Evolutionary conservation across 768 basidiomycete species (phyloP), one percentile per base, ranked within the genome.

Genomic region (Dictyophora rubrovolvata): DNA sequence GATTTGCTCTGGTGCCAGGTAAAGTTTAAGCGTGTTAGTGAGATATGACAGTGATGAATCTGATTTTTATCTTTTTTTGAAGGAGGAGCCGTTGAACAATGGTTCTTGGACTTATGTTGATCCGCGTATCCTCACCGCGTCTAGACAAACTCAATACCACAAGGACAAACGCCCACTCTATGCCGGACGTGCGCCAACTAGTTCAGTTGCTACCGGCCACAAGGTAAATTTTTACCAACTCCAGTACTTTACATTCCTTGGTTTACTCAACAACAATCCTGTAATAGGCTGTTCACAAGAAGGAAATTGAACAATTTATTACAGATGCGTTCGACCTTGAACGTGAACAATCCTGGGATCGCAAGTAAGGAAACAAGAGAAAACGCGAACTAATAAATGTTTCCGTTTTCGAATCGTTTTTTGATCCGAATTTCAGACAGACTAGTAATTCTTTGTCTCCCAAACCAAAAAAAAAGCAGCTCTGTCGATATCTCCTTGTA

Each of bases 81-180:
- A 85, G 79, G 93, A 96, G 74, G 93, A 97, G 72, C 95, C 96
- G 16, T 74, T 98, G 64, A 99, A 99, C 78, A 93, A 93, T 67
- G 96, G 96, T 64, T 85, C 92, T 1, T 99, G 96, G 96, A 90
- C 87, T 47, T 96, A 99, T 68, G 84, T 96, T 60, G 93, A 89
- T 22, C 89, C 93, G 50, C 84, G 94, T 57, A 85, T 98, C 67
- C 85, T 88, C 70, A 98, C 95, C 49, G 93, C 95, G n/a, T 86
- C 89, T 51, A 84, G 86, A 65, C 79, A 90, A 74, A 95, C 94
- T 5, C 77, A 88, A 70, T 79, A 96, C 73, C 96, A 99, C 75
- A 84, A 84, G 73, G 84, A 84, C 69, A 93, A 94, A 73, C 90
- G 92, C 68, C 89, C 94, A 11, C 77, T 77, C 68, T 96, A 96